Conservation (phyloP, 257 asterid species). For the Fraxinus excelsior region DNA sequence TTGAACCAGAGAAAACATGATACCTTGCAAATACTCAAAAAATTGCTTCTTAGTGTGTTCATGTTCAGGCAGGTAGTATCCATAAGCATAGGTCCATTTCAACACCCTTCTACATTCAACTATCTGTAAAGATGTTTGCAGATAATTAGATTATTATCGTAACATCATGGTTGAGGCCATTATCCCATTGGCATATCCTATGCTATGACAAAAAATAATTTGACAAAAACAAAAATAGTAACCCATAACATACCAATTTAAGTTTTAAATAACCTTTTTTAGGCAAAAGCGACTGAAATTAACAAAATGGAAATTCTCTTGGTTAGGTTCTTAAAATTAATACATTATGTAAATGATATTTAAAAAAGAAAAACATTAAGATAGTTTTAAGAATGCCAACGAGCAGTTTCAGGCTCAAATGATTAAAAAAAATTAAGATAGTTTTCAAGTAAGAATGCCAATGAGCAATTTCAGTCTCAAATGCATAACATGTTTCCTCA, state of each 20-base stretch:
- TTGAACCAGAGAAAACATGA: conserved; percentile 15
- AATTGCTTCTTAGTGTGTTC: conserved; percentile 77
- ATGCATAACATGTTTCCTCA: too few relatives aligned
- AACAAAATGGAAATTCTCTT: background rate
- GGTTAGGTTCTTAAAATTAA: background rate
- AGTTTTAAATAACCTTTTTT: background rate
- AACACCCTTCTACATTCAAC: conserved; percentile 97
- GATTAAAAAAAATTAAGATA: too few relatives aligned
- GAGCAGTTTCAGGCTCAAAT: too few relatives aligned
- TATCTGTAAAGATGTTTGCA: conserved; percentile 52
- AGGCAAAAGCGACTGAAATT: background rate
- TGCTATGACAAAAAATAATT: background rate
- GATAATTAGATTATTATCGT: background rate
- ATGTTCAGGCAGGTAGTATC: conserved; percentile 77
- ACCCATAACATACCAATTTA: background rate
- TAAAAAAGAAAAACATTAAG: too few relatives aligned
- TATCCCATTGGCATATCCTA: background rate
- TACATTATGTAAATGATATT: too few relatives aligned
- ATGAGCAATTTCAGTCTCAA: too few relatives aligned
- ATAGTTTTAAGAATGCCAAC: too few relatives aligned
- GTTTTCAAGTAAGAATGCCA: too few relatives aligned
- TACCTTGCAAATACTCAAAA: conserved; percentile 98
- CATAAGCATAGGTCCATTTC: conserved; percentile 98
- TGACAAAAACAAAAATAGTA: background rate
- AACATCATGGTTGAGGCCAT: background rate